These are phyloP conservation scores for Aaosphaeria arxii DNA, from an alignment of 2,329 filamentous ascomycete species.

Conservation along the genomic window DNA sequence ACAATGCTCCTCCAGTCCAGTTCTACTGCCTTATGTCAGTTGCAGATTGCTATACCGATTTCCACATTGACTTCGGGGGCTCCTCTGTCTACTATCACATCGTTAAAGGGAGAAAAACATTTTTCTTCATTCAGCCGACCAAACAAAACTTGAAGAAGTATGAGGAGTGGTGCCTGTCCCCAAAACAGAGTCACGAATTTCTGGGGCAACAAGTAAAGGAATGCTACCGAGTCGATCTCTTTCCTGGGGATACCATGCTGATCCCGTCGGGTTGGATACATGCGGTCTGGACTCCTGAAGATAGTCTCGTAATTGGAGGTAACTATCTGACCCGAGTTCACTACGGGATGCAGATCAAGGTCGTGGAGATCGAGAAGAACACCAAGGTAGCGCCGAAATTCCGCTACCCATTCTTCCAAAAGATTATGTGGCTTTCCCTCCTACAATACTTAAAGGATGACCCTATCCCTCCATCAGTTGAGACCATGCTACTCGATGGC, in stretches of 20 bases:
- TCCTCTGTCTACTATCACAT: slow-evolving; percentile 71
- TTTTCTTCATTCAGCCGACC: slow-evolving; percentile 69
- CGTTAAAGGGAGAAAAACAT: slow-evolving; percentile 65
- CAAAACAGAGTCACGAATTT: slow-evolving; percentile 64
- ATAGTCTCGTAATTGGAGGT: slow-evolving; percentile 68
- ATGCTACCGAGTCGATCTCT: slow-evolving; percentile 64
- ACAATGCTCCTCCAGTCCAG: slow-evolving; percentile 61
- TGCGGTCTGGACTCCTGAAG: slow-evolving; percentile 67
- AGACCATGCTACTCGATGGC: slow-evolving; percentile 54
- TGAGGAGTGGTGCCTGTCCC: slow-evolving; percentile 68
- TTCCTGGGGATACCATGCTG: slow-evolving; percentile 66
- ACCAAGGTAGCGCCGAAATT: slow-evolving; percentile 66
- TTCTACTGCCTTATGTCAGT: slow-evolving; percentile 71
- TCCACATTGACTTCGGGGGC: slow-evolving; percentile 69
- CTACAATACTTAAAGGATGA: slow-evolving; percentile 63
- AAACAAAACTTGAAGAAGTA: slow-evolving; percentile 68
- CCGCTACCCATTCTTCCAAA: slow-evolving; percentile 66
- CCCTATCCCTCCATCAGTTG: slow-evolving; percentile 57
- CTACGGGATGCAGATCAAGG: slow-evolving; percentile 64
- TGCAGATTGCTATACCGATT: slow-evolving; percentile 68
- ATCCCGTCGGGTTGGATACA: slow-evolving; percentile 72
- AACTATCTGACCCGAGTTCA: slow-evolving; percentile 66
- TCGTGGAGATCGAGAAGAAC: slow-evolving; percentile 64
- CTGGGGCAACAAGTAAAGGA: slow-evolving; percentile 63
- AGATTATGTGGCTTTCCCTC: slow-evolving; percentile 66